phyloP scores from a whole-genome alignment of 2,329 filamentous ascomycete species.

The Triangularia setosa region DNA sequence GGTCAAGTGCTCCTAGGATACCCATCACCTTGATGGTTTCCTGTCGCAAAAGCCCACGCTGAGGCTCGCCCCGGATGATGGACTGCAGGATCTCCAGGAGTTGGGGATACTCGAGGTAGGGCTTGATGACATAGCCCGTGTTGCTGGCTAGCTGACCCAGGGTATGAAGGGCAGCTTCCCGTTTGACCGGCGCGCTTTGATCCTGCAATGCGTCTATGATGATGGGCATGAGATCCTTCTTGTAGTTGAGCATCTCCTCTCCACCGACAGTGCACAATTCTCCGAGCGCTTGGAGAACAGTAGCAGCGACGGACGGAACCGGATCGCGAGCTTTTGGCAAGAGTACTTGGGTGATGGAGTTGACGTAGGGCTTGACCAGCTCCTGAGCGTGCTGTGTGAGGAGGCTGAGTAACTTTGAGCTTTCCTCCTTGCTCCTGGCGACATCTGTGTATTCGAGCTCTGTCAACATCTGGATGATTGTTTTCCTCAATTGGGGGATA shows the following conservation, averaged over 20 bases:
- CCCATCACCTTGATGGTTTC: constrained; percentile 97
- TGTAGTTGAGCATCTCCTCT: constrained; percentile 88
- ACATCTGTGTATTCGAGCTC: constrained; percentile 96
- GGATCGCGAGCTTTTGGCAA: constrained; percentile 84
- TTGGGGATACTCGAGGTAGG: constrained; percentile 92
- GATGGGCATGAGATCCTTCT: constrained; percentile 88
- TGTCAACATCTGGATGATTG: constrained; percentile 91
- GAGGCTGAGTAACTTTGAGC: constrained; percentile 85
- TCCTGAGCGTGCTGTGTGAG: constrained; percentile 90
- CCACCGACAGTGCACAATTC: constrained; percentile 92
- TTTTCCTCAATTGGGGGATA: constrained; percentile 90
- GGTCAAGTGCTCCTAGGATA: constrained; percentile 89
- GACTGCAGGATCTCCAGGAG: constrained; percentile 88
- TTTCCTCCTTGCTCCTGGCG: constrained; percentile 91
- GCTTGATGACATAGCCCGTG: constrained; percentile 94
- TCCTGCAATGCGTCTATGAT: constrained; percentile 94
- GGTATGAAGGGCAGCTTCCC: constrained; percentile 85
- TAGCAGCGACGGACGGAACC: constrained; percentile 84
- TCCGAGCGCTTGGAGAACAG: constrained; percentile 91
- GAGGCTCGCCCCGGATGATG: constrained; percentile 86
- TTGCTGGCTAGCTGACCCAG: constrained; percentile 92
- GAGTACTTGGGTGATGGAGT: constrained; percentile 93
- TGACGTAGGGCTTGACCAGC: constrained; percentile 92
- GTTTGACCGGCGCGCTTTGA: constrained; percentile 82
- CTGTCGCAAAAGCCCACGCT: constrained; percentile 77